Evolutionary conservation across 106 monocot species (phyloP).

Genomic region (Amphibolis antarctica): DNA sequence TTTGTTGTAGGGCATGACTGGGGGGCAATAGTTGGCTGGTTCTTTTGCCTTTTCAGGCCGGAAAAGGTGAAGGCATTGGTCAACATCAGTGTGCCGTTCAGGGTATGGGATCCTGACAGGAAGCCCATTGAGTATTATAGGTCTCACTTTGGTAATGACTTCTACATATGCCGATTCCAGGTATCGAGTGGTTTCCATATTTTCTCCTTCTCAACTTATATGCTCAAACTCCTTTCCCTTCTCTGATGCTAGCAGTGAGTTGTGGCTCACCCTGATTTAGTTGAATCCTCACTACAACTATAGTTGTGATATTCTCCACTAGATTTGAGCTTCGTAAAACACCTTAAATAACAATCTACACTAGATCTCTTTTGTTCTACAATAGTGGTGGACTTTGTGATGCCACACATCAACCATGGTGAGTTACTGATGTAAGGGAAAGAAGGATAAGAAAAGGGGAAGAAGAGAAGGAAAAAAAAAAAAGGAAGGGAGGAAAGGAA

Average conservation of each 20-base stretch:
- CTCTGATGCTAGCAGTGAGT: not conserved
- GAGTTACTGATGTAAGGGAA: too few species aligned
- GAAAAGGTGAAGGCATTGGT: slow-evolving; percentile 47
- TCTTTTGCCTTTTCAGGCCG: slow-evolving; percentile 41
- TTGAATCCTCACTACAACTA: too few species aligned
- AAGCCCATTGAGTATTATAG: slow-evolving; percentile 27
- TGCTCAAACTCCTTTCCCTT: not conserved
- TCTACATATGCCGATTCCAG: slow-evolving; percentile 22
- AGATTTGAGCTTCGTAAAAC: too few species aligned
- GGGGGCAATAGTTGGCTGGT: slow-evolving; percentile 53
- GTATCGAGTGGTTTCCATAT: not conserved
- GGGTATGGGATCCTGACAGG: slow-evolving; percentile 5
- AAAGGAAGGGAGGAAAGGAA: too few species aligned
- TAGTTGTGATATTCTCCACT: too few species aligned
- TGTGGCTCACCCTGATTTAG: not conserved
- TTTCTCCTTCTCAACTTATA: not conserved
- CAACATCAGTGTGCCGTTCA: slow-evolving; percentile 32
- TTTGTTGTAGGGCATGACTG: slow-evolving; percentile 73
- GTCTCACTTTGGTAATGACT: slow-evolving; percentile 30
- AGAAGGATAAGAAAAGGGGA: too few species aligned
- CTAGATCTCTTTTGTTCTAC: too few species aligned
- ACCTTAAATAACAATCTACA: too few species aligned
- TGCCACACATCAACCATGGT: too few species aligned
- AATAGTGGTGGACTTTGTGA: too few species aligned
- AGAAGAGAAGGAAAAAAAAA: too few species aligned